Conservation (phyloP, 2,329 filamentous ascomycete species). For the Cadophora malorum region DNA sequence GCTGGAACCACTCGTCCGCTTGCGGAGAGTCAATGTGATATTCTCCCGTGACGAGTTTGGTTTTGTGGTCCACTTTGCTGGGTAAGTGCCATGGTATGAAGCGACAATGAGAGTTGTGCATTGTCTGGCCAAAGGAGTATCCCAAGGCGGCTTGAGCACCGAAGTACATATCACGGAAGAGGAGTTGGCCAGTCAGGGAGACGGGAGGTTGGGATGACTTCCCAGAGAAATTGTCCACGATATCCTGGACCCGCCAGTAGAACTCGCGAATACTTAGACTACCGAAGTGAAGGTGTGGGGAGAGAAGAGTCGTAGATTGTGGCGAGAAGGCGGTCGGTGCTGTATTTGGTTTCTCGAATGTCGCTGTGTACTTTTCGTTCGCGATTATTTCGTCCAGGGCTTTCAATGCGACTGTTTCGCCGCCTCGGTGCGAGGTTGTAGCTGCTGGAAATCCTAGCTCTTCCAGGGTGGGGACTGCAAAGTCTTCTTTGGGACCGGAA, state of each 20-base stretch:
- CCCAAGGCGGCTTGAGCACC: conserved; percentile 75
- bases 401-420: conserved; percentile 69
- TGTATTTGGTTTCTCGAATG: conserved; percentile 78
- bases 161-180: conserved; percentile 87
- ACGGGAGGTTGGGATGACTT: conserved; percentile 63
- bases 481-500: conserved; percentile 71
- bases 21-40: conserved; percentile 68
- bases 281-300: conserved; percentile 77
- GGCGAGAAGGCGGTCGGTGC: conserved; percentile 77
- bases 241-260: conserved; percentile 73
- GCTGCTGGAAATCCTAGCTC: conserved; percentile 74
- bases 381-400: conserved; percentile 64
- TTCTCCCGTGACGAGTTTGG: conserved; percentile 58
- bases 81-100: conserved; percentile 83
- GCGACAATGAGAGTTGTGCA: conserved; percentile 69
- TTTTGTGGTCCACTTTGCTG: conserved; percentile 55
- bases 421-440: conserved; percentile 71
- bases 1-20: conserved; percentile 69
- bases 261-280: conserved; percentile 73
- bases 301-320: conserved; percentile 75
- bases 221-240: conserved; percentile 61
- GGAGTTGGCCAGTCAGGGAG: conserved; percentile 73
- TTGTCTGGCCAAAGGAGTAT: conserved; percentile 66
- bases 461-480: conserved; percentile 72
- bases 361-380: conserved; percentile 71